phyloP scores from a whole-genome alignment of 2,329 filamentous ascomycete species.

The Apiospora sp. region DNA sequence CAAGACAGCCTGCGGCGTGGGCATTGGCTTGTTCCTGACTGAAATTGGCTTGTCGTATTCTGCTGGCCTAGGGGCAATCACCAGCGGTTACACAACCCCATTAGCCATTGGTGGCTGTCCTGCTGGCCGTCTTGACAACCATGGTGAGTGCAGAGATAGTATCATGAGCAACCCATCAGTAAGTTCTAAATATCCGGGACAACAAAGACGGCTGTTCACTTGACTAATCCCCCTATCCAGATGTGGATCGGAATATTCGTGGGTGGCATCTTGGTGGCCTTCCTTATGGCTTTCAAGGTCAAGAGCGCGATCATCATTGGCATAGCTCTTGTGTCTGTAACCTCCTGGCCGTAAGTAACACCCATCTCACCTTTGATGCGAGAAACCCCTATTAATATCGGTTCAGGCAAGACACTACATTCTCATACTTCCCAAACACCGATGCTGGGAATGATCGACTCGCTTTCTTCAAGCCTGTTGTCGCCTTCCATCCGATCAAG shows the following conservation, averaged over 20 bases:
- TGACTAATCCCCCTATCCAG: slow-evolving; percentile 44
- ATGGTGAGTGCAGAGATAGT: slow-evolving; percentile 61
- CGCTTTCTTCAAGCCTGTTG: slow-evolving; percentile 76
- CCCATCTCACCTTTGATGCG: slow-evolving; percentile 26
- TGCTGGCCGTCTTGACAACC: slow-evolving; percentile 57
- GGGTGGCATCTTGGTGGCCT: slow-evolving; percentile 79
- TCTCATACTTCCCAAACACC: slow-evolving; percentile 78
- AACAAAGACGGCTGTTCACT: neutral
- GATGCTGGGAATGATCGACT: slow-evolving; percentile 69
- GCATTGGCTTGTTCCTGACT: slow-evolving; percentile 70
- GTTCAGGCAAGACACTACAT: slow-evolving; percentile 66
- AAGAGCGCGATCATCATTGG: slow-evolving; percentile 80
- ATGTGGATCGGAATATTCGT: slow-evolving; percentile 88
- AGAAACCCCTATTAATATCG: neutral
- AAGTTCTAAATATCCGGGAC: slow-evolving; percentile 34
- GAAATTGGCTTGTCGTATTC: slow-evolving; percentile 77
- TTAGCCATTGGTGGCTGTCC: slow-evolving; percentile 80
- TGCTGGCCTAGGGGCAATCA: slow-evolving; percentile 83
- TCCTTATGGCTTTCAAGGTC: slow-evolving; percentile 81
- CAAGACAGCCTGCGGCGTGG: slow-evolving; percentile 71
- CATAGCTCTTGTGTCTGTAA: slow-evolving; percentile 74
- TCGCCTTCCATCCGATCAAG: slow-evolving; percentile 75
- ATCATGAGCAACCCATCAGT: slow-evolving; percentile 82
- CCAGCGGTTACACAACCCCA: slow-evolving; percentile 73
- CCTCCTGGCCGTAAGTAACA: slow-evolving; percentile 75